Base-by-base conservation (phyloP, 495 filamentous ascomycete genomes). In the Cercophora newfieldiana region DNA sequence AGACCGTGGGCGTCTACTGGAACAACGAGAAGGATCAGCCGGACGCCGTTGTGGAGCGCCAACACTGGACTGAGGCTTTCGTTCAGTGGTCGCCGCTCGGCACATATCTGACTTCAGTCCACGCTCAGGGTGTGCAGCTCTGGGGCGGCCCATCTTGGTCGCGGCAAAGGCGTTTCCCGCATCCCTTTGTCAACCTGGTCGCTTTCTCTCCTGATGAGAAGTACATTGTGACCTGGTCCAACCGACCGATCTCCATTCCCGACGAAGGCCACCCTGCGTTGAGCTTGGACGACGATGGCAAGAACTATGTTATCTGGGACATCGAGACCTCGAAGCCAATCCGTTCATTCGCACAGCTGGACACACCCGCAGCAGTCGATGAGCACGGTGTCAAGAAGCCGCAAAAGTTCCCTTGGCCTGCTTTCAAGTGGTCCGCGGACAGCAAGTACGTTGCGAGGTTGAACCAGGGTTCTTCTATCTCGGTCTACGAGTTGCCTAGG, bases 241-340 rank as follows among this genome's bases (percentile, higher is more conserved):
- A 94, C 76, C 85, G 90, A 30, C 92, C 95, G 25, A 94, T 99
- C 69, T 85, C 89, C 65, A 92, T 99, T 30, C 92, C 94, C 47
- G 95, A 98, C 73, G 83, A 83, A 63, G 91, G 91, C 28, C 86
- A 93, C 69, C 90, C 94, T 21, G 78, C 91, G 2, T 80, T 99
- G 31, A 88, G 91, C 7, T 78, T 91, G 66, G 95, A 97, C 74
- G 95, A 99, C 74, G 95, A 99, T 70, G 95, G 95, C 67, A 97
- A 98, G 86, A 96, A 97, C 84, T 97, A 97, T 74, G 90, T 99
- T 71, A 92, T 99, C 71, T 99, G 95, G 95, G 95, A 99, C 78
- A 88, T 98, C 61, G 91, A 90, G 67, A 93, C 95, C 6, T 87
- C 88, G 64, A 96, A 96, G 73, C 90, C 93, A 29, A 82, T 99